Base-by-base conservation (phyloP, 352 stramenopile species). In the Phytopythium helicoides region DNA sequence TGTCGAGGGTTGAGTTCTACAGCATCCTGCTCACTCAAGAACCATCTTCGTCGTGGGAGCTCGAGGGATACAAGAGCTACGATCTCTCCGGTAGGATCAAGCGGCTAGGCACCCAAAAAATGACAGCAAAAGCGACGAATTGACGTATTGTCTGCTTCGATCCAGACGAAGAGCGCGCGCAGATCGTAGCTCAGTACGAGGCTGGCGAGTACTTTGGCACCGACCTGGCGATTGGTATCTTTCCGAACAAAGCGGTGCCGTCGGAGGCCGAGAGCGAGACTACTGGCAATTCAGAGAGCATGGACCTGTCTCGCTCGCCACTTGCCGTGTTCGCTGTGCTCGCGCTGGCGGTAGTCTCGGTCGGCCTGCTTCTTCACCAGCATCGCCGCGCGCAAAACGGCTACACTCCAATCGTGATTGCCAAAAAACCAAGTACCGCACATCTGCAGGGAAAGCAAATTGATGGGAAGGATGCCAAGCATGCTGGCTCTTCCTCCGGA, bases 61-160 rank as follows among this genome's bases (percentile, higher is more conserved):
- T 90, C 33, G 71, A 88, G 40, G 68, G 71, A 35, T 90, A 76
- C 66, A 80, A 84, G 40, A 68, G 70, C 36, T 76, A 90, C 44
- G 42, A 60, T 12, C 47, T 90, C 6, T 69, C 74, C 53, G 76
- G 76, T 71, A 66, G 11, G 9, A 9, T 39, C 5, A 22, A n/a
- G n/a, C n/a, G n/a, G n/a, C n/a, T n/a, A n/a, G n/a, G n/a, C n/a
- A n/a, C n/a, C n/a, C n/a, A n/a, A n/a, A n/a, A n/a, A n/a, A n/a
- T n/a, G 18, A 31, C 28, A 7, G 12, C 16, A n/a, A 2, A 41
- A 0, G 21, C 31, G 35, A n/a, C 16, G 46, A 8, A 44, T 23
- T 22, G 7, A 38, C 33, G 36, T n/a, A n/a, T 3, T 38, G 7
- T 26, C 28, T 18, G 3, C 31, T 25, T 42, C n/a, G 16, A 33